phyloP scores from a whole-genome alignment of 192 early-diverging fungal genomes.

The Fimicolochytrium jonesii region DNA sequence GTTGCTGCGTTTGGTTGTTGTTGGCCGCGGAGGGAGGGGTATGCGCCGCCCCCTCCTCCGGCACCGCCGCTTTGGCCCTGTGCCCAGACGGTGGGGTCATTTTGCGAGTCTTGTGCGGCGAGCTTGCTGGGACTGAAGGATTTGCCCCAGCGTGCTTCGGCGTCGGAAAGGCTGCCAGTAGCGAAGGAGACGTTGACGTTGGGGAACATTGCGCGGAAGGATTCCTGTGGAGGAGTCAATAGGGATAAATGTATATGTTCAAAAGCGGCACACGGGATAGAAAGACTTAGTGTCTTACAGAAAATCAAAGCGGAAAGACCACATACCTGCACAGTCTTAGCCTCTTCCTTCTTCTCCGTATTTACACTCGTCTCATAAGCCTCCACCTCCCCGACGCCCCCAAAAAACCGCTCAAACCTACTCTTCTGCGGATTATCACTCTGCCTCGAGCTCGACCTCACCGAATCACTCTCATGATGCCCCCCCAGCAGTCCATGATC shows the following conservation, averaged over 20 bases:
- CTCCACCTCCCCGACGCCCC: neutral
- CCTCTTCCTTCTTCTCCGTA: constrained; percentile 23
- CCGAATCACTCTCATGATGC: neutral
- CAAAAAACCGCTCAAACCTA: constrained; percentile 28
- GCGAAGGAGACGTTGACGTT: constrained; percentile 39
- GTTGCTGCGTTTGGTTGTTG: constrained; percentile 1
- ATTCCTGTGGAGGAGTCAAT: constrained; percentile 15
- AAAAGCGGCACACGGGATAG: no score
- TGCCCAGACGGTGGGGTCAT: constrained; percentile 4
- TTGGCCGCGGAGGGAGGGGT: neutral
- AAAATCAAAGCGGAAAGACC: neutral
- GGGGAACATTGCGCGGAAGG: constrained; percentile 35
- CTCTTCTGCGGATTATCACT: constrained; percentile 12
- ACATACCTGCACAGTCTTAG: constrained; percentile 16
- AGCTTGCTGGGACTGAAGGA: constrained; percentile 36
- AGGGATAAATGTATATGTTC: neutral
- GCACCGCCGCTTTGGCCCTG: constrained; percentile 9
- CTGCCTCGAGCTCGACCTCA: constrained; percentile 6
- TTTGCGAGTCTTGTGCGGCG: constrained; percentile 15
- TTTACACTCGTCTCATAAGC: neutral
- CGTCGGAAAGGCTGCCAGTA: constrained; percentile 25
- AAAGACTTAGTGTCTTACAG: no score
- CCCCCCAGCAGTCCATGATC: neutral
- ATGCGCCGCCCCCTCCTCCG: neutral
- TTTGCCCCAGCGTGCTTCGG: constrained; percentile 36